Evolutionary conservation across 2,329 filamentous ascomycete species (phyloP).

Genomic region (Herpotrichia juniperi): DNA sequence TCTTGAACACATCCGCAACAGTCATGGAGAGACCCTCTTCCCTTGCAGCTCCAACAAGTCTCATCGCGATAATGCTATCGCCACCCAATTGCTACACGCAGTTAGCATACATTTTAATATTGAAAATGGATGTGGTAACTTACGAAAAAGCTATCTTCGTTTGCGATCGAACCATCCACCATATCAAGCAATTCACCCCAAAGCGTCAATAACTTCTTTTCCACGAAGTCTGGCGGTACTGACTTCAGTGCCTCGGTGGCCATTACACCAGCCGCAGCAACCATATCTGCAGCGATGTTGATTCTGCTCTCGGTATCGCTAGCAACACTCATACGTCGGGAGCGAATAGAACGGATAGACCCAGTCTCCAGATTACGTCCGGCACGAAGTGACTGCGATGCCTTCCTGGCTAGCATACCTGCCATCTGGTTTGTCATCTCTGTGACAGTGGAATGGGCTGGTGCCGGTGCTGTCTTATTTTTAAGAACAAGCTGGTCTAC

Average conservation of each 20-base stretch:
- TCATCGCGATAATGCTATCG: slow-evolving; percentile 43
- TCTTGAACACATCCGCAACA: slow-evolving; percentile 42
- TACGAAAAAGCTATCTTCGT: slow-evolving; percentile 41
- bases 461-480: slow-evolving; percentile 25
- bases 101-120: slow-evolving; percentile 9
- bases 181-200: slow-evolving; percentile 42
- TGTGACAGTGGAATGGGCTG: slow-evolving; percentile 26
- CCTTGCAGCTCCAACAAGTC: slow-evolving; percentile 38
- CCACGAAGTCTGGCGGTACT: slow-evolving; percentile 38
- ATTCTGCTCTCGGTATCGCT: slow-evolving; percentile 38
- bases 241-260: slow-evolving; percentile 34
- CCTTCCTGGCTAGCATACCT: slow-evolving; percentile 30
- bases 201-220: slow-evolving; percentile 37
- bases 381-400: slow-evolving; percentile 31
- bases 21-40: slow-evolving; percentile 42
- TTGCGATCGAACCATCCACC: slow-evolving; percentile 39
- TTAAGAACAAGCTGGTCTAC: slow-evolving; percentile 37
- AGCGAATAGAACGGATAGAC: slow-evolving; percentile 19
- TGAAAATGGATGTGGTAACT: slow-evolving; percentile 5
- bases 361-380: slow-evolving; percentile 28
- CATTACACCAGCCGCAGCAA: slow-evolving; percentile 36
- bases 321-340: slow-evolving; percentile 31
- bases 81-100: slow-evolving; percentile 31
- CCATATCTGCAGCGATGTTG: slow-evolving; percentile 40
- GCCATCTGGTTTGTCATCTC: slow-evolving; percentile 40